These are phyloP conservation scores for Vitis riparia DNA, from an alignment of 164 flowering plant species.

Conservation along the genomic window DNA sequence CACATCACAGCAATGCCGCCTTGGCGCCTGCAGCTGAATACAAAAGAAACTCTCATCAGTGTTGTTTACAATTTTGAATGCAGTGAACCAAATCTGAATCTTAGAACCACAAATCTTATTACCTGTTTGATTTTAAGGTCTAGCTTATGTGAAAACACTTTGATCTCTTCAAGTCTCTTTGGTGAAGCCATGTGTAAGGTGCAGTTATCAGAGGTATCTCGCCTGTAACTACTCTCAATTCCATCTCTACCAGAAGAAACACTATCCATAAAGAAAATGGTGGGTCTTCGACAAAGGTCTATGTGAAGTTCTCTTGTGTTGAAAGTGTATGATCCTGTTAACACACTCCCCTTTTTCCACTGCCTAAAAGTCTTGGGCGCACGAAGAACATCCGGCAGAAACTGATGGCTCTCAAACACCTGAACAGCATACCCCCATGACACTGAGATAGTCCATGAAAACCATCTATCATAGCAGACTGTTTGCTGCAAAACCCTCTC, in stretches of 20 bases:
- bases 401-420: constrained; percentile 28
- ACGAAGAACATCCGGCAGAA: constrained; percentile 38
- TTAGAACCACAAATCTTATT: background rate
- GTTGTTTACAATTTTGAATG: background rate
- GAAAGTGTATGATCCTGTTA: constrained; percentile 18
- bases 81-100: background rate
- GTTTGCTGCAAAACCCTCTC: constrained; percentile 53
- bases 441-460: constrained; percentile 55
- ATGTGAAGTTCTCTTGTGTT: constrained; percentile 26
- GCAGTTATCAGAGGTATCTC: constrained; percentile 29
- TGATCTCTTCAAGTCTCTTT: constrained; percentile 35
- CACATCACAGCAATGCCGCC: constrained; percentile 69
- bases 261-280: constrained; percentile 40
- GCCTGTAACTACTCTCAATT: constrained; percentile 35
- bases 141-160: constrained; percentile 43
- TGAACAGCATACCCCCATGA: constrained; percentile 72
- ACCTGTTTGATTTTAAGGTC: constrained; percentile 45
- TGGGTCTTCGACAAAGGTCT: constrained; percentile 46
- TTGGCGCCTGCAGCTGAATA: constrained; percentile 47
- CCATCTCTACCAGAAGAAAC: constrained; percentile 14
- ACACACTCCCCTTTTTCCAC: constrained; percentile 28
- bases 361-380: constrained; percentile 39
- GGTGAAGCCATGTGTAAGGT: constrained; percentile 34
- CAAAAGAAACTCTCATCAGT: background rate
- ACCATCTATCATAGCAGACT: constrained; percentile 59